Evolutionary conservation across 73 alveolate species (phyloP).

Genomic region (Tetrahymena malaccensis): DNA sequence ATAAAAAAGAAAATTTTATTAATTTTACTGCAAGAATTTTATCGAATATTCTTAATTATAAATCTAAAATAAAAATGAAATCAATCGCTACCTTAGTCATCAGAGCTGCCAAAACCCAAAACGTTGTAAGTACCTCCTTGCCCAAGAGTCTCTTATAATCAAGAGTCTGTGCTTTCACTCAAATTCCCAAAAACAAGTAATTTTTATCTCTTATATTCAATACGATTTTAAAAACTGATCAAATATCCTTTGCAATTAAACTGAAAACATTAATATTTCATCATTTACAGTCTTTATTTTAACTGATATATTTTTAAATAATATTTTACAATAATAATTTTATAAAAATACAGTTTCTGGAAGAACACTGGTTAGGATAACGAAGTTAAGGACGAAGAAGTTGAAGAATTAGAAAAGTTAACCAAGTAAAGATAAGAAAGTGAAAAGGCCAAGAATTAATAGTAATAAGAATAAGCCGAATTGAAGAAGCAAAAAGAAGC

Average conservation of each 20-base stretch:
- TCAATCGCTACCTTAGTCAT: neutral
- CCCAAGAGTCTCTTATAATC: neutral
- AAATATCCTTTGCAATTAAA: neutral
- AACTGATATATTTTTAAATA: neutral
- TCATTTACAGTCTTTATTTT: no score
- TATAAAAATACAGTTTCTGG: neutral
- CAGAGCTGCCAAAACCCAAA: neutral
- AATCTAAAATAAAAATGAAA: neutral
- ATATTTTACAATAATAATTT: neutral
- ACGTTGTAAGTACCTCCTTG: neutral
- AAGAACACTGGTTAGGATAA: neutral
- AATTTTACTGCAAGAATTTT: neutral
- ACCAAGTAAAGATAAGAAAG: neutral
- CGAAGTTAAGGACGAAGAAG: neutral
- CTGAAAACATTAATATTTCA: neutral
- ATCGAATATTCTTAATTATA: neutral
- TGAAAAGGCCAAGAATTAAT: neutral
- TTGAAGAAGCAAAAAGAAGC: neutral
- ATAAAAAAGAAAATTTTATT: neutral
- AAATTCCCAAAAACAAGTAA: neutral
- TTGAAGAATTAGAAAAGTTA: neutral
- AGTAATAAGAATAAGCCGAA: neutral
- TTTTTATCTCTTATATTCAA: neutral
- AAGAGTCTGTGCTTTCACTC: neutral
- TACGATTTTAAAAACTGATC: neutral